A percentile compares a stretch with the other conserved stretches of the same genome.
phyloP scores from a whole-genome alignment of 179 eudicot species.

The Vitellaria paradoxa region DNA sequence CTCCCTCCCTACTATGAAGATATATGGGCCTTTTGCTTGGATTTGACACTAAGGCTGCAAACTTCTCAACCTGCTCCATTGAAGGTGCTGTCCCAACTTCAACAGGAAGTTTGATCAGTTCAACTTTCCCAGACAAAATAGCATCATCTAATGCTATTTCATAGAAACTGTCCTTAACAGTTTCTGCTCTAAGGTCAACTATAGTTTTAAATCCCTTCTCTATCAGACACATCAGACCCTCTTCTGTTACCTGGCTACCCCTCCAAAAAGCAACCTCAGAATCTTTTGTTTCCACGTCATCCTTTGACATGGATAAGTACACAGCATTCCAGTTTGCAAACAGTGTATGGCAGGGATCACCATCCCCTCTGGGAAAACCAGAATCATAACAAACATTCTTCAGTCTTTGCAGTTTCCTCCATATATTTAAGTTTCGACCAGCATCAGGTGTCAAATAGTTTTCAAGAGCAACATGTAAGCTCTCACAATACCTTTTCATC shows the following conservation, averaged over 20 bases:
- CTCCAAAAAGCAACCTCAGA: constrained; percentile 75
- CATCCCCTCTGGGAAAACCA: constrained; percentile 78
- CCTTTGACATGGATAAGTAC: constrained; percentile 52
- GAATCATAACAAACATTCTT: constrained; percentile 88
- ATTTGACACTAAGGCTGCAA: constrained; percentile 71
- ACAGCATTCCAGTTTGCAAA: constrained; percentile 90
- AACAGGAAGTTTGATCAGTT: constrained; percentile 72
- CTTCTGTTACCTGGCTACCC: constrained; percentile 96
- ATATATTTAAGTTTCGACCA: constrained; percentile 51
- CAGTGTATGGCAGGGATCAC: constrained; percentile 62
- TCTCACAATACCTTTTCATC: constrained; percentile 94
- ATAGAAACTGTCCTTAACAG: constrained; percentile 68
- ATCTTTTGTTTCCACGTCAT: constrained; percentile 34
- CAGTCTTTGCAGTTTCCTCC: constrained; percentile 83
- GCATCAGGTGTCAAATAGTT: constrained; percentile 65
- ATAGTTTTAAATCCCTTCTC: constrained; percentile 77
- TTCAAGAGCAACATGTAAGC: constrained; percentile 91
- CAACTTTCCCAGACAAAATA: constrained; percentile 56
- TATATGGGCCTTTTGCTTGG: constrained; percentile 62
- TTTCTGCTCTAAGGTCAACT: constrained; percentile 88
- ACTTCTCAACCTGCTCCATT: constrained; percentile 79
- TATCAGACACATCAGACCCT: constrained; percentile 76
- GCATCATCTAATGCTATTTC: constrained; percentile 55
- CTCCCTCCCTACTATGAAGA: constrained; percentile 93
- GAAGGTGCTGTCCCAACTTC: constrained; percentile 85